Base-by-base conservation (phyloP, 1,139 yeast genomes). In the Hemisphaericaspora lyxosophila region DNA sequence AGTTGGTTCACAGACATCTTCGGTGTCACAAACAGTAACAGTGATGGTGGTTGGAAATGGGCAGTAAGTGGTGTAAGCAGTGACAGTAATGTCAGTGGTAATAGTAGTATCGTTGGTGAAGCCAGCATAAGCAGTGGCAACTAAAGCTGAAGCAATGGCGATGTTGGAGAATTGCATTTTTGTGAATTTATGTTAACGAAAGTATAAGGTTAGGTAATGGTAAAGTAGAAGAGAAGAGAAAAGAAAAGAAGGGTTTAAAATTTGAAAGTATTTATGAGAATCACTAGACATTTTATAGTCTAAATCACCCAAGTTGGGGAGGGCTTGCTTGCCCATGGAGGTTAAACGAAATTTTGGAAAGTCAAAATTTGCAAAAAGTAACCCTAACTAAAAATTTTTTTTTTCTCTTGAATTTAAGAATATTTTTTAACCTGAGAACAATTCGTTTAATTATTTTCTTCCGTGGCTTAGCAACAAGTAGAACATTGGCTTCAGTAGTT, bases 121-220 rank as follows among this genome's bases (percentile, higher is more conserved):
- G 40, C 54, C 59, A 45, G 69, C 68, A 34, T 59, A 55, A 36
- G 56, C 70, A 48, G 53, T 51, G 45, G 67, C 53, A 44, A 67
- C 64, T 45, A 64, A 53, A 44, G 60, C 60, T 42, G 67, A 62
- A 47, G 66, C 57, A 47, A 60, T 51, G 49, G 59, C 53, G 56
- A 63, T 55, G 45, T 62, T 63, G 50, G 68, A 56, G 62, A 64
- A 65, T 59, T 66, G 69, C 73, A 67, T 67, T 50, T 27, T 43
- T 20, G 16, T 8, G 15, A 27, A 15, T 24, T 47, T 26, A 12
- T 16, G n/a, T 35, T 23, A 44, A 39, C 40, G 48, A 43, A 33
- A 31, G 49, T 39, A 43, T 39, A 19, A 33, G 34, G 46, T 42
- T 34, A 37, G 43, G 29, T 15, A 24, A 8, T 33, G 11, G 8